Base-by-base conservation (phyloP, 805 yeast species). In the Clavispora fructus region DNA sequence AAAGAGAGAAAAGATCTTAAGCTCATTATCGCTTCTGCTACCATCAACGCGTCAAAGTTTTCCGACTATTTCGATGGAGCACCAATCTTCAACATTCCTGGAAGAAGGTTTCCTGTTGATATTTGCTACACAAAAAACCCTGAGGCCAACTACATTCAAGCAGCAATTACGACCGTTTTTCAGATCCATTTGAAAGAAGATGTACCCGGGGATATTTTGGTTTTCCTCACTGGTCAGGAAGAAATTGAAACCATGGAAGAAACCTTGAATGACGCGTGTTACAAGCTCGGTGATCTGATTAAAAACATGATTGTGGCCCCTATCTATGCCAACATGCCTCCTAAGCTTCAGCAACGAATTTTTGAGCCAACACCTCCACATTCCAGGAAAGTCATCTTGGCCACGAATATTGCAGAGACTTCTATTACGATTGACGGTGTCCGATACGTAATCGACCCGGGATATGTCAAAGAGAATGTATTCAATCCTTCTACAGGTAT, bases 151-250 rank as follows among this genome's bases (percentile, higher is more conserved):
- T 92, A 90, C 60, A 67, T 92, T 4, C 91, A 87, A 59, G 96
- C 97, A 0, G 94, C 96, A 0, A 77, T 90, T 23, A 84, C 88
- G 6, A 87, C 97, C 0, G 84, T 91, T 3, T 83, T 89, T 60
- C 95, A 89, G 58, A 89, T 92, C 17, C 98, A 94, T 60, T 71
- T 70, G 28, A 75, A 87, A 0, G 69, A 69, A 46, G 85, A 83
- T 47, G 68, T 77, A 2, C 77, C 81, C 0, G 96, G 97, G 4
- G 99, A 94, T 61, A 87, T 92, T 13, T 67, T 94, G 27, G 95
- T 92, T 1, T 92, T 92, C 62, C 65, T 92, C 42, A 94, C 98
- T 0, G 99, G 99, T 33, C 98, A 94, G 62, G 98, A 92, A 46
- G 99, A 92, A 58, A 94, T 94, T 48, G 98, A 94, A 56, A 73